Evolutionary conservation across 306 rosid species (phyloP).

Genomic region (Casuarina equisetifolia): DNA sequence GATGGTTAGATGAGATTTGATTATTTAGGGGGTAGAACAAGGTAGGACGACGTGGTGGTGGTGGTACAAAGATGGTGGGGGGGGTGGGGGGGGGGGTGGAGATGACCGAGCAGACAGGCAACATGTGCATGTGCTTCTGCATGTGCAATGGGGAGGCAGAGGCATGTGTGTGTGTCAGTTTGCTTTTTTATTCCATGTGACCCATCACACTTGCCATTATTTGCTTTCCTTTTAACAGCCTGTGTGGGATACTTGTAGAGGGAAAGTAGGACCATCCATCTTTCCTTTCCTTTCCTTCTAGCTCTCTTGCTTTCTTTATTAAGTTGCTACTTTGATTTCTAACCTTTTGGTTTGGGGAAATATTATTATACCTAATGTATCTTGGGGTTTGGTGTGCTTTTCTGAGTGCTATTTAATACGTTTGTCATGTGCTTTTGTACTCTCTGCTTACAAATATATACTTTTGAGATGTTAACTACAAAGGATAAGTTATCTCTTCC

Average conservation of each 20-base stretch:
- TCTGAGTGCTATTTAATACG: constrained; percentile 46
- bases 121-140: constrained; percentile 61
- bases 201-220: constrained; percentile 60
- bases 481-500: constrained; percentile 39
- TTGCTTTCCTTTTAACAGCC: constrained; percentile 66
- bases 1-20: constrained; percentile 13
- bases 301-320: constrained; percentile 28
- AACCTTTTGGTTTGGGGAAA: constrained; percentile 36
- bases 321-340: constrained; percentile 36
- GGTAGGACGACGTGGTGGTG: constrained; percentile 32
- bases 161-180: constrained; percentile 90
- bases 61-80: background rate
- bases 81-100: constrained; percentile 27
- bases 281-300: constrained; percentile 8
- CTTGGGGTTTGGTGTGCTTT: constrained; percentile 50
- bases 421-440: constrained; percentile 47
- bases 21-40: constrained; percentile 17
- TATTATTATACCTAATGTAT: constrained; percentile 30
- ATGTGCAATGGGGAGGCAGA: constrained; percentile 64
- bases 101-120: constrained; percentile 47
- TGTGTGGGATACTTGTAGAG: constrained; percentile 52
- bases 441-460: constrained; percentile 23
- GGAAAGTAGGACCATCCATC: constrained; percentile 53
- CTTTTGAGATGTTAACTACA: constrained; percentile 18
- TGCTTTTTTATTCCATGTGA: constrained; percentile 79